Conservation (phyloP, 768 basidiomycete species). For the Leucocoprinus birnbaumii region DNA sequence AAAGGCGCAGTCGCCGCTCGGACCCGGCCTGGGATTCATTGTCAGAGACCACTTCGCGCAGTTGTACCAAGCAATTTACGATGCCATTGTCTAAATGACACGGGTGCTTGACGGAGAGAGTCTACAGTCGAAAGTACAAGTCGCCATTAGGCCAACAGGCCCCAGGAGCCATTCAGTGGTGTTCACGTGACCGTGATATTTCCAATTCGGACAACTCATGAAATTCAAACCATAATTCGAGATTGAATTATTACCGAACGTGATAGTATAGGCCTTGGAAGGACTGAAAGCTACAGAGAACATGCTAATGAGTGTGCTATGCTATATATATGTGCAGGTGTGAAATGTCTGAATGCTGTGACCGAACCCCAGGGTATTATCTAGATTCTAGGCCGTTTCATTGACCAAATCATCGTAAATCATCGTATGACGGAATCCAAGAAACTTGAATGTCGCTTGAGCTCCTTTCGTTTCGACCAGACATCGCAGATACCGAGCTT, state of each 20-base stretch:
- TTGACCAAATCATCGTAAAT: background rate
- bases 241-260: no score
- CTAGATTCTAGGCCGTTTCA: no score
- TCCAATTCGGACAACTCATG: no score
- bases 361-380: no score
- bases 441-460: conserved; percentile 29
- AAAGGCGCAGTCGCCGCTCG: background rate
- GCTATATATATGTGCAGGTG: background rate
- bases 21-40: background rate
- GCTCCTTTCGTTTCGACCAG: conserved; percentile 28
- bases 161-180: no score
- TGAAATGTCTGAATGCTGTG: background rate
- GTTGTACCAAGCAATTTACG: background rate
- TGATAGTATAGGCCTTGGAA: no score
- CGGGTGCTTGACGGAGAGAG: background rate
- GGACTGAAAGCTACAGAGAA: background rate
- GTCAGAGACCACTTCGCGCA: background rate
- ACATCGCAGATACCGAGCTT: conserved; percentile 27
- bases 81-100: background rate
- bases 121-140: no score
- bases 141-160: no score
- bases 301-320: background rate
- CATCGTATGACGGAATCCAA: conserved; percentile 24
- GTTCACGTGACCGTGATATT: conserved; percentile 6
- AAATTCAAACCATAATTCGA: no score